phyloP scores from a whole-genome alignment of 2,329 filamentous ascomycete genomes.

The Sclerotiophoma versabilis region DNA sequence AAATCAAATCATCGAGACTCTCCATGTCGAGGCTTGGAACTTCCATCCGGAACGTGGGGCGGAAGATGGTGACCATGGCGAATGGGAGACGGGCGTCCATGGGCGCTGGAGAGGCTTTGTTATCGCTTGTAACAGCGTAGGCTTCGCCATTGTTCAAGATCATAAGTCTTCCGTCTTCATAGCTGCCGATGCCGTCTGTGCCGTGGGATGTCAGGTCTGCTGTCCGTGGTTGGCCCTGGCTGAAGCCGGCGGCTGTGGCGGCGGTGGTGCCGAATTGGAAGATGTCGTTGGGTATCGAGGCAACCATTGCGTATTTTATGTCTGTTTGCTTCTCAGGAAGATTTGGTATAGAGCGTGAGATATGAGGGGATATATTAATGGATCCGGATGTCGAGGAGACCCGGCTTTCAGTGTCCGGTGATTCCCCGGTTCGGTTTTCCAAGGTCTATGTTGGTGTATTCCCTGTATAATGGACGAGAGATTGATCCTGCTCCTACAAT shows the following conservation, averaged over 20 bases:
- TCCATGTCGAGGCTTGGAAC: slow-evolving; percentile 28
- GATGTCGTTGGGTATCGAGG: slow-evolving; percentile 54
- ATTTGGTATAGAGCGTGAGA: background rate
- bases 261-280: slow-evolving; percentile 53
- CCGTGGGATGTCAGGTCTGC: slow-evolving; percentile 52
- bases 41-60: slow-evolving; percentile 44
- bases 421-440: background rate
- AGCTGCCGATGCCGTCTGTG: slow-evolving; percentile 53
- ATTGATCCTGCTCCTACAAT: no score
- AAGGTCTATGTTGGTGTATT: background rate
- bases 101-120: slow-evolving; percentile 41
- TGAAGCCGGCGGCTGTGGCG: slow-evolving; percentile 49
- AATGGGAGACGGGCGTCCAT: slow-evolving; percentile 47
- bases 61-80: slow-evolving; percentile 53
- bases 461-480: background rate
- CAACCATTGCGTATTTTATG: slow-evolving; percentile 38
- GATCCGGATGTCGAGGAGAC: slow-evolving; percentile 16
- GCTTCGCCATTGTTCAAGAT: slow-evolving; percentile 46
- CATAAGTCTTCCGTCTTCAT: slow-evolving; percentile 51
- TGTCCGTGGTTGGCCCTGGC: slow-evolving; percentile 42
- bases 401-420: slow-evolving; percentile 5
- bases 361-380: background rate
- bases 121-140: slow-evolving; percentile 37
- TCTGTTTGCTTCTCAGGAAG: background rate
- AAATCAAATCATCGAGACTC: slow-evolving; percentile 25